phyloP scores from a whole-genome alignment of 2,329 filamentous ascomycete species.

The Colletotrichum sidae region DNA sequence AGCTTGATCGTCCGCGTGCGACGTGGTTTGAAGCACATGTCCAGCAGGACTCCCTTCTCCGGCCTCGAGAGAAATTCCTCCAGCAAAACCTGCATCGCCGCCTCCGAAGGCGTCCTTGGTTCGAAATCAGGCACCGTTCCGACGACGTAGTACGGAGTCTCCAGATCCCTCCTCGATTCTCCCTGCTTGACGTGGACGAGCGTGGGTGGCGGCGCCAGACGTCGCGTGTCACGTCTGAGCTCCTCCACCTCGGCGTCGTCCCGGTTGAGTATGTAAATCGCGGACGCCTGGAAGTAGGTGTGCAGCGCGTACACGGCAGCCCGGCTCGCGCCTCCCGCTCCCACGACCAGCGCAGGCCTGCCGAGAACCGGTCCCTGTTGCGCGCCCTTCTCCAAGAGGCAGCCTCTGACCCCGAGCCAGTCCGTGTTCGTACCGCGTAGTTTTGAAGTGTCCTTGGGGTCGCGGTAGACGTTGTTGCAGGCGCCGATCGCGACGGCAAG shows the following conservation, averaged over 20 bases:
- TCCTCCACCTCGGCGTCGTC: conserved; percentile 45
- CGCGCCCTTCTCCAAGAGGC: conserved; percentile 42
- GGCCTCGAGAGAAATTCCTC: conserved; percentile 43
- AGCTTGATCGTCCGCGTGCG: conserved; percentile 50
- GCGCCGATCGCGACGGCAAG: conserved; percentile 50
- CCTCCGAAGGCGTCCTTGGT: conserved; percentile 45
- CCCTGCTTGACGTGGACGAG: conserved; percentile 46
- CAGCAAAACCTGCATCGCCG: conserved; percentile 42
- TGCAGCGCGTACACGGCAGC: conserved; percentile 52
- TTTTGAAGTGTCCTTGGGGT: conserved; percentile 38
- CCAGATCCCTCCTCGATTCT: conserved; percentile 40
- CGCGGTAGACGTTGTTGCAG: conserved; percentile 49
- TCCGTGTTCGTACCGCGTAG: conserved; percentile 56
- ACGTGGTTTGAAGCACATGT: conserved; percentile 57
- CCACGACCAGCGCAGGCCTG: conserved; percentile 50
- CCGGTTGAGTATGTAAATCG: conserved; percentile 52
- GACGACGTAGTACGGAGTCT: conserved; percentile 49
- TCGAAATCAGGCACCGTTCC: conserved; percentile 53
- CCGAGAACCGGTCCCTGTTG: conserved; percentile 29
- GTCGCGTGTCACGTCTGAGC: conserved; percentile 42
- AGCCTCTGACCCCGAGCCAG: conserved; percentile 54
- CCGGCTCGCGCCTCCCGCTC: conserved; percentile 54
- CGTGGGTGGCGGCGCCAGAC: conserved; percentile 35
- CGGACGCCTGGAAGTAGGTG: conserved; percentile 42
- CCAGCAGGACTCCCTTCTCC: conserved; percentile 49